Evolutionary conservation across 208 protist species (phyloP).

Genomic region (Trypanosoma lewisi): DNA sequence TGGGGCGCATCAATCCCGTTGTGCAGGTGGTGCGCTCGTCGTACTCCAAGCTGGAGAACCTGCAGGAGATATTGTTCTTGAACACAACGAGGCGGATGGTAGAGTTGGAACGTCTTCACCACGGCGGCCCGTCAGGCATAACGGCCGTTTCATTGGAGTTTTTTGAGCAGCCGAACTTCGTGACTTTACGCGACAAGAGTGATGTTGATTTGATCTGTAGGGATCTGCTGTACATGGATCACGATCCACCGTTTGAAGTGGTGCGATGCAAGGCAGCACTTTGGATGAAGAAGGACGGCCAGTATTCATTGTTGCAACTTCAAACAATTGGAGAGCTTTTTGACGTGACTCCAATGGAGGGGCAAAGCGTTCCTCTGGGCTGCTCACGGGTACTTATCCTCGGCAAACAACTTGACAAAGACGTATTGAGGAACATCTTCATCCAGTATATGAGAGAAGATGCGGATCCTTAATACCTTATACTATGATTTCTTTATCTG

Average conservation of each 20-base stretch:
- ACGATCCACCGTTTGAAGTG: conserved; percentile 74
- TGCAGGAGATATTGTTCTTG: conserved; percentile 74
- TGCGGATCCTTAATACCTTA: neutral
- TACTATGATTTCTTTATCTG: neutral
- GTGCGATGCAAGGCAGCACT: conserved; percentile 89
- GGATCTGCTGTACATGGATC: conserved; percentile 68
- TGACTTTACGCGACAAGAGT: conserved; percentile 39
- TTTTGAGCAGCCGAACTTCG: conserved; percentile 34
- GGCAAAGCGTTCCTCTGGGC: conserved; percentile 59
- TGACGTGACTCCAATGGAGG: conserved; percentile 79
- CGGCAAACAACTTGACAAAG: conserved; percentile 59
- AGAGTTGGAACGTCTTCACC: conserved; percentile 64
- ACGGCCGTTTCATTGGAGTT: conserved; percentile 77
- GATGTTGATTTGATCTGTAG: conserved; percentile 75
- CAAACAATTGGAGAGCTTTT: conserved; percentile 87
- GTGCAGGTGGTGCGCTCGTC: conserved; percentile 51
- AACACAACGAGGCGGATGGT: conserved; percentile 59
- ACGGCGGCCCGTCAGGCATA: conserved; percentile 47
- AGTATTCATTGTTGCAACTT: conserved; percentile 69
- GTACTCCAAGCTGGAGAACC: conserved; percentile 56
- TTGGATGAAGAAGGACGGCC: conserved; percentile 54
- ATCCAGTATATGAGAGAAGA: conserved; percentile 39
- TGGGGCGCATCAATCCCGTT: conserved; percentile 69
- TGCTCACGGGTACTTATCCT: conserved; percentile 74
- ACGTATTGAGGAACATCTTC: conserved; percentile 64